Evolutionary conservation across 345 rosid genomes (phyloP), one percentile per base, ranked within the genome.

Genomic region (Eucalyptus pumila): DNA sequence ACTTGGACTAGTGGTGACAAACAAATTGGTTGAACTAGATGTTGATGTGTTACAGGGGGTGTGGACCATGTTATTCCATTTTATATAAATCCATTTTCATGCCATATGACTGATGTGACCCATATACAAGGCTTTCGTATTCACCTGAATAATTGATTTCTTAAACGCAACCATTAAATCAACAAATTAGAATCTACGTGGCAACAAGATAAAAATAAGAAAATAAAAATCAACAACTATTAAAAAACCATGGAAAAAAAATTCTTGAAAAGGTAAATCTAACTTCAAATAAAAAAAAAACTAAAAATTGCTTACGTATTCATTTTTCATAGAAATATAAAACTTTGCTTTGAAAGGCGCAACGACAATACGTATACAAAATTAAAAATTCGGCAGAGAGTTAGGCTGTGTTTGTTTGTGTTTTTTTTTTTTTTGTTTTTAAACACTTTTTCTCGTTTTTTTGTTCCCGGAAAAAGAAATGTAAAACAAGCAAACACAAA

Each of bases 11-110:
- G 37, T 14, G 37, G 17, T 30, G 34, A 30, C 72, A 62, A 62
- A 62, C 8, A 30, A 30, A 62, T 4, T 6, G 34, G 72, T 62
- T 62, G 3, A 62, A 30, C 8, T 7, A 5, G 32, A 62, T 14
- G 16, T 30, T 15, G 17, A 12, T 6, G 9, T 7, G 32, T 13
- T 27, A 30, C 1, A 1, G 2, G 17, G 3, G 34, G 16, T 30
- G 17, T 30, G 17, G 34, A 27, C 69, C 72, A 0, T 62, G 19
- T 30, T 14, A 30, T 27, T 5, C 7, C 67, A 58, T 26, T 21
- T 30, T 32, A 30, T 62, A 7, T 2, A 62, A 3, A 62, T 30
- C 34, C 9, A 62, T 62, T 62, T 7, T 30, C 72, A 30, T 62
- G 72, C 5, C 37, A 30, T 14, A 14, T 60, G 14, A 60, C 14